Conservation (phyloP, 164 flowering plant species). For the Aristolochia contorta region DNA sequence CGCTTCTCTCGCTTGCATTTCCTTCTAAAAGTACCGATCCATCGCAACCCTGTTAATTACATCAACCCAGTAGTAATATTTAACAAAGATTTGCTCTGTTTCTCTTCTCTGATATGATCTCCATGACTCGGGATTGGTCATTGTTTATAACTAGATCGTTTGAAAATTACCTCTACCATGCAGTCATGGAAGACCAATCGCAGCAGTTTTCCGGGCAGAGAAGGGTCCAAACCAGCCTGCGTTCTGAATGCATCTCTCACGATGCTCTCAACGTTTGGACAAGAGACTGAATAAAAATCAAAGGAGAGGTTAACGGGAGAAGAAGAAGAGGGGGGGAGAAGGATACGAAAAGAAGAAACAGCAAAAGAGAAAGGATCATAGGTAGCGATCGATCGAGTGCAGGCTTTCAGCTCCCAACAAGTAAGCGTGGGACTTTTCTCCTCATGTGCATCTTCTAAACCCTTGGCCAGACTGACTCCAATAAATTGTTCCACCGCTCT, state of each 20-base stretch:
- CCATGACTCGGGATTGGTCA: neutral
- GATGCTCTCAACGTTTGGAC: slow-evolving; percentile 62
- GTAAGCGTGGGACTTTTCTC: too few species aligned
- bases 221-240: slow-evolving; percentile 40
- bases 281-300: slow-evolving; percentile 48
- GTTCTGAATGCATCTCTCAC: slow-evolving; percentile 59
- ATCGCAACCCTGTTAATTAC: slow-evolving; percentile 71
- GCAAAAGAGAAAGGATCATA: neutral
- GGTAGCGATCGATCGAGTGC: neutral
- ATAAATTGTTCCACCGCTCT: too few species aligned
- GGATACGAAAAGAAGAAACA: neutral
- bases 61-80: neutral
- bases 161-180: slow-evolving; percentile 53
- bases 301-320: slow-evolving; percentile 22
- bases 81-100: too few species aligned
- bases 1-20: slow-evolving; percentile 49
- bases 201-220: slow-evolving; percentile 68
- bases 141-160: neutral
- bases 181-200: slow-evolving; percentile 81
- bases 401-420: too few species aligned
- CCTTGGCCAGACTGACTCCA: too few species aligned
- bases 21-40: slow-evolving; percentile 69
- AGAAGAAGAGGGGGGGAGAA: neutral
- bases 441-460: too few species aligned
- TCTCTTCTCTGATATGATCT: too few species aligned